Base-by-base conservation (phyloP, 257 asterid genomes). In the Verbascum thapsus region DNA sequence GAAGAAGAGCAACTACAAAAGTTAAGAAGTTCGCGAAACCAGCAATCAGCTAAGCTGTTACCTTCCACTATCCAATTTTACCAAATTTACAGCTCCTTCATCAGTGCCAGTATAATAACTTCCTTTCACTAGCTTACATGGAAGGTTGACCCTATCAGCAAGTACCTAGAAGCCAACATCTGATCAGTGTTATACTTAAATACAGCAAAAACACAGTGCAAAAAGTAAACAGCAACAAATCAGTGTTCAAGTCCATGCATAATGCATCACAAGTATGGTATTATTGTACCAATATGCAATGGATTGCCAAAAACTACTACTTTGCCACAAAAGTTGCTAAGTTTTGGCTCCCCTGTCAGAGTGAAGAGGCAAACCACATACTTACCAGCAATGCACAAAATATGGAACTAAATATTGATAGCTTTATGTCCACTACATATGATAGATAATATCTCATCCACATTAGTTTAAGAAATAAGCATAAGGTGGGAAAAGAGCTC, bases 21-120 rank as follows among this genome's bases (percentile, higher is more conserved):
- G 58, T 16, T 38, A 12, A 34, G 8, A 45, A 44, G 55, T n/a
- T 34, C 40, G 39, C 20, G 54, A 26, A 20, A 56, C 32, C 17
- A 41, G 45, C 16, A 50, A 20, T 38, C 20, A 59, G 35, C 32
- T 13, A 59, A 61, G 64, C 11, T 11, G 51, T 37, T 86, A 90
- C 99, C 99, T 88, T 81, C 95, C 97, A 53, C 81, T 78, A 66
- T 85, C 97, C 79, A 94, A 78, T 83, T 81, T 94, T 65, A 94
- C 83, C 82, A 94, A 78, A 81, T 86, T 87, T 62, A 94, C 95
- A 71, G 98, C 99, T 74, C 98, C 99, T 68, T 94, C 96, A 76
- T 94, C 99, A n/a, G 96, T 85, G 70, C 98, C 96, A 57, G 98
- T 94, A 73, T 87, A 90, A 73, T 94, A 88, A 72, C 98, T 94